A percentile compares a stretch with the other conserved stretches of the same genome.
Evolutionary conservation across 768 basidiomycete species (phyloP).

Genomic region (Termitomyces sp.): DNA sequence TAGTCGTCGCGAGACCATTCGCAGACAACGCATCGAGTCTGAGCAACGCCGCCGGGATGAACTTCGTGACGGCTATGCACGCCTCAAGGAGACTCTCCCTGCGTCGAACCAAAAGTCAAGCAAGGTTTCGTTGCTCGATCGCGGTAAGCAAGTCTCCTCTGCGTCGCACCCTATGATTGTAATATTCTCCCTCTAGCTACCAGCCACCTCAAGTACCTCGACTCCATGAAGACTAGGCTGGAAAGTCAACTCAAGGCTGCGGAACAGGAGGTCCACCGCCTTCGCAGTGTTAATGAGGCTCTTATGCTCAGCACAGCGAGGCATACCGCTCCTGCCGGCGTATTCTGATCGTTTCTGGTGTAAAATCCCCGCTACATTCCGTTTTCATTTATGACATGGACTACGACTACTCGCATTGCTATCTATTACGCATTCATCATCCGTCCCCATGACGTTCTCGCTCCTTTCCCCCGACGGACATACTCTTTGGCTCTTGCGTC

Average conservation of each 20-base stretch:
- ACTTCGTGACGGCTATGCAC: slow-evolving; percentile 86
- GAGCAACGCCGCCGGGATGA: slow-evolving; percentile 91
- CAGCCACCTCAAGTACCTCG: slow-evolving; percentile 82
- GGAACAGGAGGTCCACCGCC: slow-evolving; percentile 75
- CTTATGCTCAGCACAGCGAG: slow-evolving; percentile 83
- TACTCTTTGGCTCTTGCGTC: slow-evolving; percentile 33
- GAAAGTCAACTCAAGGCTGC: slow-evolving; percentile 74
- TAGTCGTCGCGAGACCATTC: slow-evolving; percentile 83
- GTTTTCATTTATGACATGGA: slow-evolving; percentile 53
- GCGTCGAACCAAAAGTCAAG: slow-evolving; percentile 88
- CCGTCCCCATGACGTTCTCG: slow-evolving; percentile 23
- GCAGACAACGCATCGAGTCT: slow-evolving; percentile 89
- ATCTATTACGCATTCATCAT: slow-evolving; percentile 40
- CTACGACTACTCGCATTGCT: slow-evolving; percentile 27
- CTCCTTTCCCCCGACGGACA: slow-evolving; percentile 21
- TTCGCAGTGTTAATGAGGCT: slow-evolving; percentile 83
- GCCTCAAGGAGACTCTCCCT: slow-evolving; percentile 87
- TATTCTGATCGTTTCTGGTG: slow-evolving; percentile 15
- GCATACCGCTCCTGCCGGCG: slow-evolving; percentile 42
- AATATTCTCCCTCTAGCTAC: slow-evolving; percentile 44
- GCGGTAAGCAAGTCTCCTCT: slow-evolving; percentile 41
- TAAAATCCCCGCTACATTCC: slow-evolving; percentile 41
- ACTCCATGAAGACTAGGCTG: slow-evolving; percentile 70
- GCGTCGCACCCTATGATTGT: slow-evolving; percentile 6
- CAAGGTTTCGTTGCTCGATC: slow-evolving; percentile 87